Conservation (phyloP, 2,329 filamentous ascomycete genomes). For the Achaetomium macrosporum region DNA sequence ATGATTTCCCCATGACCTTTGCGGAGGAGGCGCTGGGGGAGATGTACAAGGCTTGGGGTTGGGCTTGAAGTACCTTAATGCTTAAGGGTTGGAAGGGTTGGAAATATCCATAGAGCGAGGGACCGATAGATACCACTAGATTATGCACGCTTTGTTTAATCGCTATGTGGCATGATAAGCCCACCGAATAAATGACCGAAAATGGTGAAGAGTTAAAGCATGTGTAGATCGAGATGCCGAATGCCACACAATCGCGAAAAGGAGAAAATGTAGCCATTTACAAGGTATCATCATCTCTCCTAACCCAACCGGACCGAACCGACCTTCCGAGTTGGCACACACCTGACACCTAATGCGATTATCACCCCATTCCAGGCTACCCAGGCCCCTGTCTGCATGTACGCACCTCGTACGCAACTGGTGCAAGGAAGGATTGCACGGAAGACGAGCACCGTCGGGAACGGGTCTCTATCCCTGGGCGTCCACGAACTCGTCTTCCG, state of each 20-base stretch:
- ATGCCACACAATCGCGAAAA: conserved; percentile 1
- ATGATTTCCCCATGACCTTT: conserved; percentile 60
- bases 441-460: background rate
- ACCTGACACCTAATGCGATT: conserved; percentile 4
- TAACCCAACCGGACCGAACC: background rate
- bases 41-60: conserved; percentile 45
- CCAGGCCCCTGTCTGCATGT: background rate
- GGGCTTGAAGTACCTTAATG: conserved; percentile 5
- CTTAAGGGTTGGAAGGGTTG: background rate
- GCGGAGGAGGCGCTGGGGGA: conserved; percentile 38
- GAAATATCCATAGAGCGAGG: background rate
- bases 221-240: conserved; percentile 7
- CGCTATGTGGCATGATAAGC: background rate
- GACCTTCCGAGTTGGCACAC: background rate
- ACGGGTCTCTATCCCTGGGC: conserved; percentile 24
- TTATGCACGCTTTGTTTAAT: background rate
- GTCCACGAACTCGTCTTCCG: conserved; percentile 37
- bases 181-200: too few relatives aligned
- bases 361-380: background rate
- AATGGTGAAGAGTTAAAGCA: conserved; percentile 5
- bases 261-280: background rate
- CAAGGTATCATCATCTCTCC: conserved; percentile 16
- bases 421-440: background rate
- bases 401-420: background rate
- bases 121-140: background rate